Evolutionary conservation across 192 early-diverging fungal species (phyloP).

Genomic region (Gonapodya sp.): DNA sequence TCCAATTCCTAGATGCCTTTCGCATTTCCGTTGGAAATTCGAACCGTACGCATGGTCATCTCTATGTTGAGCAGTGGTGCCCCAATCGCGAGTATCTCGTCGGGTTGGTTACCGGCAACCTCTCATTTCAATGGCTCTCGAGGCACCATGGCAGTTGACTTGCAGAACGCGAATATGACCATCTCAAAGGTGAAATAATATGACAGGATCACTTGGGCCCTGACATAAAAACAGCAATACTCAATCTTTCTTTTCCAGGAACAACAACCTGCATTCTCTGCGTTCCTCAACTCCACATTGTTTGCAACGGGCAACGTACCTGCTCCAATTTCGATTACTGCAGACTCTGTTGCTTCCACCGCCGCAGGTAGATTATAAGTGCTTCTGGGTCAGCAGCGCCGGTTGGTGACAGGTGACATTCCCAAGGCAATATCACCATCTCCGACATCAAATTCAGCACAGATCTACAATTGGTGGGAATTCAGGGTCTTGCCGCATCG

Average conservation of each 20-base stretch:
- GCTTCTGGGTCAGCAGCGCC: too few species aligned
- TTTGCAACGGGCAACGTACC: conserved; percentile 27
- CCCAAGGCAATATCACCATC: conserved; percentile 29
- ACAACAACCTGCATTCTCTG: conserved; percentile 25
- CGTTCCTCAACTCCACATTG: conserved; percentile 45
- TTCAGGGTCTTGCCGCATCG: conserved; percentile 40
- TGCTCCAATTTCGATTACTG: conserved; percentile 36
- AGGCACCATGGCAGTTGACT: conserved; percentile 9
- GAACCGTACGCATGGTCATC: conserved; percentile 16
- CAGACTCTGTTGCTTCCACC: conserved; percentile 36
- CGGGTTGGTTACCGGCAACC: not conserved
- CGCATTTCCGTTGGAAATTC: conserved; percentile 45
- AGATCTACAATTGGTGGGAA: conserved; percentile 34
- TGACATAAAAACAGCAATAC: not conserved
- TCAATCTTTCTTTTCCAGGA: conserved; percentile 32
- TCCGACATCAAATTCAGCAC: conserved; percentile 44
- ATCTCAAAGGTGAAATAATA: conserved; percentile 32
- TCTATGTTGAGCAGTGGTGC: conserved; percentile 16
- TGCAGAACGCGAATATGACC: conserved; percentile 26
- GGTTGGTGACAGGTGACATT: too few species aligned
- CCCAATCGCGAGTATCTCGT: conserved; percentile 22
- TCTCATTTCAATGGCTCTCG: not conserved
- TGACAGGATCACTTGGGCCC: conserved; percentile 30
- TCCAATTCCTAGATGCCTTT: conserved; percentile 37
- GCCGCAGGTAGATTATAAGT: conserved; percentile 48